Conservation (phyloP, 2,329 filamentous ascomycete species). For the Talaromyces verruculosus region DNA sequence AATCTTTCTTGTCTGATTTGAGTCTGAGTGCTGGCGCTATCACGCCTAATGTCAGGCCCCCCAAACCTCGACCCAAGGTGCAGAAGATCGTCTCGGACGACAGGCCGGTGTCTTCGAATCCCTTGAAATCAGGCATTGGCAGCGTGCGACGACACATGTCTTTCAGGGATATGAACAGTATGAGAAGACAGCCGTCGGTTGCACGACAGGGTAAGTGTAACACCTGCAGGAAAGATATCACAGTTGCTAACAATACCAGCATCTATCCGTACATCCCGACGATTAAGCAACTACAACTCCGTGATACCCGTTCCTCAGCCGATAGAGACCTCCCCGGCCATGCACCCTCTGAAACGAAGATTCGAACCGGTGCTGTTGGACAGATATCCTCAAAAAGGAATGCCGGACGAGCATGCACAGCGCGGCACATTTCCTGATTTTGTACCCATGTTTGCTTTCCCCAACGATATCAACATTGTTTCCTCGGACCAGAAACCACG, state of each 20-base stretch:
- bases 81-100: slow-evolving; percentile 81
- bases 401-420: slow-evolving; percentile 74
- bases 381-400: slow-evolving; percentile 81
- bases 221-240: slow-evolving; percentile 23
- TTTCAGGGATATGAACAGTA: slow-evolving; percentile 90
- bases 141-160: slow-evolving; percentile 92
- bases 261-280: slow-evolving; percentile 76
- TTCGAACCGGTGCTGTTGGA: slow-evolving; percentile 97
- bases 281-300: slow-evolving; percentile 96
- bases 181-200: slow-evolving; percentile 78
- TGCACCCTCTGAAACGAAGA: slow-evolving; percentile 90
- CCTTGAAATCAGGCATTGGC: slow-evolving; percentile 65
- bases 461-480: slow-evolving; percentile 95
- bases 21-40: slow-evolving; percentile 83
- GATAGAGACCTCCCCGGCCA: slow-evolving; percentile 81
- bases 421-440: slow-evolving; percentile 92
- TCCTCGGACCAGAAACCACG: slow-evolving; percentile 90
- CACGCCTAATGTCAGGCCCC: slow-evolving; percentile 66
- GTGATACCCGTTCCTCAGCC: slow-evolving; percentile 94
- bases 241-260: slow-evolving; percentile 42
- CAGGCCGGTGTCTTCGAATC: slow-evolving; percentile 44
- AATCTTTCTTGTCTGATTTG: slow-evolving; percentile 89
- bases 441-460: slow-evolving; percentile 98
- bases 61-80: slow-evolving; percentile 65
- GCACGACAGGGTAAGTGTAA: slow-evolving; percentile 63